Conservation (phyloP, 176 grass and related monocot species). For the Eleusine coracana region DNA sequence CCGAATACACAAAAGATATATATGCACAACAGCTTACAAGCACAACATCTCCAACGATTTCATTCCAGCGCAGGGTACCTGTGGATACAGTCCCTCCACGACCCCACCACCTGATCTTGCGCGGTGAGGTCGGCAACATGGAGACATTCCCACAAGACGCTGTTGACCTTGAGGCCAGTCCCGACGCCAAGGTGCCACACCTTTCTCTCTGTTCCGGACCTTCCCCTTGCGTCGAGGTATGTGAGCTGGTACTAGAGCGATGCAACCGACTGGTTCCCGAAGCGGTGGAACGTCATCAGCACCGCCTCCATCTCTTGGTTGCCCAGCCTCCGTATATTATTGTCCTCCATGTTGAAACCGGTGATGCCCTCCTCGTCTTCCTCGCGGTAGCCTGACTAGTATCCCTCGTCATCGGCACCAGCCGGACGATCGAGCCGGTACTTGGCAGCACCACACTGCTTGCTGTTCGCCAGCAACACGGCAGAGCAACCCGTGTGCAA, state of each 20-base stretch:
- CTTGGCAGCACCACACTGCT: neutral
- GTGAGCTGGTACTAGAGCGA: constrained; percentile 89
- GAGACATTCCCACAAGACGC: constrained; percentile 52
- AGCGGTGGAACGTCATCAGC: constrained; percentile 74
- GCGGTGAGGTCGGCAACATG: neutral
- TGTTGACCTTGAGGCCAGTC: constrained; percentile 71
- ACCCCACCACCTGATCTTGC: neutral
- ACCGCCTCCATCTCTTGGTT: constrained; percentile 66
- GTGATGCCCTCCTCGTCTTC: constrained; percentile 76
- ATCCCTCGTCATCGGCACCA: constrained; percentile 58
- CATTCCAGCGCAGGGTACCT: constrained; percentile 20
- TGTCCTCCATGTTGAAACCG: constrained; percentile 44
- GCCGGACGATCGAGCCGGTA: constrained; percentile 48
- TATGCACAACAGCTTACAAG: too few species aligned
- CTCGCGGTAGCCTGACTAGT: constrained; percentile 50
- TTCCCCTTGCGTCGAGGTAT: constrained; percentile 63
- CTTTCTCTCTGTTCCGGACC: constrained; percentile 39
- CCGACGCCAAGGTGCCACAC: constrained; percentile 75
- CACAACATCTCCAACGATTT: too few species aligned
- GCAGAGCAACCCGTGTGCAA: constrained; percentile 80
- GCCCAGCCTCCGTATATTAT: constrained; percentile 35
- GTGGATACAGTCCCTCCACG: constrained; percentile 57
- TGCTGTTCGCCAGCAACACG: constrained; percentile 7
- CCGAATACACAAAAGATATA: too few species aligned
- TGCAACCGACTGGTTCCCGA: constrained; percentile 80